phyloP scores from a whole-genome alignment of 495 filamentous ascomycete species.

The Aspergillus kassunensis region DNA sequence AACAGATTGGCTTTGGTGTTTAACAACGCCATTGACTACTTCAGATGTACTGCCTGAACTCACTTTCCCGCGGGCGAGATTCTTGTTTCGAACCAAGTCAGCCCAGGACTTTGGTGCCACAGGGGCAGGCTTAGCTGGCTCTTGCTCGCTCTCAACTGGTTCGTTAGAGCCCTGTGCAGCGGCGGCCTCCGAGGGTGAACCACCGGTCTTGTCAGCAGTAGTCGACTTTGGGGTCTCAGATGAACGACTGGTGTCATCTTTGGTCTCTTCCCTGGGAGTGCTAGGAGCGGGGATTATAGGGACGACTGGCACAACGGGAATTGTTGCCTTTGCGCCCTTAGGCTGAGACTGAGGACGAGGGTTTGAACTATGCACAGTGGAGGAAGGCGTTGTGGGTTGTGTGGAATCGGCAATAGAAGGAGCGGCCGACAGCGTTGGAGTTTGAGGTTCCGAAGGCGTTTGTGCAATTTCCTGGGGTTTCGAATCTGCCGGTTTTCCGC shows the following conservation, averaged over 20 bases:
- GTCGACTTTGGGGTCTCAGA: slow-evolving; percentile 36
- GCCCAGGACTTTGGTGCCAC: slow-evolving; percentile 71
- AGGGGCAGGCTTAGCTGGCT: slow-evolving; percentile 29
- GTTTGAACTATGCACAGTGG: slow-evolving; percentile 33
- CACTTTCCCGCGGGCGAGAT: slow-evolving; percentile 24
- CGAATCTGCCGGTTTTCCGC: slow-evolving; percentile 17
- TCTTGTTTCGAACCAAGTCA: slow-evolving; percentile 61
- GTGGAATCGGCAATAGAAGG: slow-evolving; percentile 64
- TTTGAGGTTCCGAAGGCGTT: slow-evolving; percentile 55
- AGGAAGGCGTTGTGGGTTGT: slow-evolving; percentile 68
- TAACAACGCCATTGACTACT: slow-evolving; percentile 43
- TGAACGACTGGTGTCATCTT: slow-evolving; percentile 34
- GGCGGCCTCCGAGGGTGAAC: neutral
- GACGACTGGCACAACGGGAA: slow-evolving; percentile 64
- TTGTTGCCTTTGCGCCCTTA: slow-evolving; percentile 43
- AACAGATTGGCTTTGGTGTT: slow-evolving; percentile 58
- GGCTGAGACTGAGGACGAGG: slow-evolving; percentile 38
- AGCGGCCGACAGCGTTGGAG: slow-evolving; percentile 61
- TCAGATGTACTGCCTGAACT: slow-evolving; percentile 21
- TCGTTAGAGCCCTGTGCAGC: slow-evolving; percentile 16
- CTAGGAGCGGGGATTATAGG: slow-evolving; percentile 54
- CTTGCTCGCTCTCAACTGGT: slow-evolving; percentile 19
- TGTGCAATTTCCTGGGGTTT: slow-evolving; percentile 26
- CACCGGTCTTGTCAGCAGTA: slow-evolving; percentile 18
- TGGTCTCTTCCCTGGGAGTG: slow-evolving; percentile 40